Conservation (phyloP, 148 eudicot genomes). For the Spergularia marina region DNA sequence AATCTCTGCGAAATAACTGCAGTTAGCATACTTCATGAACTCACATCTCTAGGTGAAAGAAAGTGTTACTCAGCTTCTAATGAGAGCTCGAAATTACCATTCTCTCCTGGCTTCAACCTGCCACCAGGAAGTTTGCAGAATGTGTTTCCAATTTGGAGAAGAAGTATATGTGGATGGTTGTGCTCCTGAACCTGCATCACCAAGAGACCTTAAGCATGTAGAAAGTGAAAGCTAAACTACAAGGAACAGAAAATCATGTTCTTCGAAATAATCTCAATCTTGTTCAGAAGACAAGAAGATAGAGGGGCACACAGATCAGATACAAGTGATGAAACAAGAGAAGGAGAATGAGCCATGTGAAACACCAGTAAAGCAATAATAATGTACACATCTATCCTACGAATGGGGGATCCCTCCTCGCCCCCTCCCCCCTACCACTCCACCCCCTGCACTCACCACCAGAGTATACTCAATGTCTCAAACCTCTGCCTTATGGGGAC, state of each 20-base stretch:
- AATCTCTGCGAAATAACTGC: conserved; percentile 41
- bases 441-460: too few relatives aligned
- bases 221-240: not conserved
- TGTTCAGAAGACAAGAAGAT: not conserved
- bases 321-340: too few relatives aligned
- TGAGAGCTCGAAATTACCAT: conserved; percentile 39
- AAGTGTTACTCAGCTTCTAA: not conserved
- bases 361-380: too few relatives aligned
- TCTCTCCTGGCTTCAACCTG: conserved; percentile 74
- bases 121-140: conserved; percentile 91
- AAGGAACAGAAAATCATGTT: too few relatives aligned
- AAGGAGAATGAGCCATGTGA: too few relatives aligned
- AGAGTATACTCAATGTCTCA: too few relatives aligned
- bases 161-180: conserved; percentile 78
- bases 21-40: not conserved
- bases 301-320: too few relatives aligned
- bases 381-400: too few relatives aligned
- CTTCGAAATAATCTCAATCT: not conserved
- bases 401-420: too few relatives aligned
- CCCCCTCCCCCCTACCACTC: too few relatives aligned
- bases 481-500: too few relatives aligned
- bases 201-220: not conserved
- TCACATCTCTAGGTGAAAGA: not conserved
- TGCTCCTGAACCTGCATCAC: conserved; percentile 69
- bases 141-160: conserved; percentile 62